A percentile compares a stretch with the other conserved stretches of the same genome.
Conservation (phyloP, 805 yeast species). For the Pichia phayaonensis region DNA sequence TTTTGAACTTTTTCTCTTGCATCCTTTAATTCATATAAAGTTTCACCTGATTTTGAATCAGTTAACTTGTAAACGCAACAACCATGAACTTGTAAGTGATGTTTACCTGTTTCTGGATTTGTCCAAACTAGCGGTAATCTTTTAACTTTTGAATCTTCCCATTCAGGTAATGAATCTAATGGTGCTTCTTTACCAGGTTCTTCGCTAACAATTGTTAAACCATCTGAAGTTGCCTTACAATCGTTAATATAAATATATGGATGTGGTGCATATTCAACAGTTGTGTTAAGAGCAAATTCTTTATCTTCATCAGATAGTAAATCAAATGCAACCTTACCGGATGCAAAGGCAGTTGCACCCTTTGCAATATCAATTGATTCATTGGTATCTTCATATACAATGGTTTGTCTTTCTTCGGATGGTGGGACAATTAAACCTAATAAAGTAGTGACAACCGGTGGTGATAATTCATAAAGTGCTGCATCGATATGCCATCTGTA, state of each 20-base stretch:
- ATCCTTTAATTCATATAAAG: conserved; percentile 54
- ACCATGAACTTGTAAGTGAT: conserved; percentile 82
- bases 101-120: conserved; percentile 76
- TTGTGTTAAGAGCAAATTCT: conserved; percentile 66
- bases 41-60: conserved; percentile 49
- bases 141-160: conserved; percentile 77
- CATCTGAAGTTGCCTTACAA: conserved; percentile 78
- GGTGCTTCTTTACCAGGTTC: conserved; percentile 52
- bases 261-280: conserved; percentile 85
- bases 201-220: conserved; percentile 78
- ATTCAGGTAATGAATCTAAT: conserved; percentile 64
- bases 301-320: conserved; percentile 61
- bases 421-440: conserved; percentile 79
- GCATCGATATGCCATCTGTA: conserved; percentile 95
- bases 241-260: conserved; percentile 81
- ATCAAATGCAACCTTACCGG: conserved; percentile 76
- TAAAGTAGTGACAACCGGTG: conserved; percentile 80
- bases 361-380: conserved; percentile 62
- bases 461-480: conserved; percentile 77
- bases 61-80: conserved; percentile 69
- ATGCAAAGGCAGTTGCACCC: conserved; percentile 86
- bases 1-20: conserved; percentile 67
- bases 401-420: conserved; percentile 49
- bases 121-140: conserved; percentile 86
- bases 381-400: conserved; percentile 59